Percentiles rank a stretch among this genome's conserved stretches.
These are phyloP conservation scores for Cucumis cinereus DNA, from an alignment of 306 rosid species.

Conservation along the genomic window DNA sequence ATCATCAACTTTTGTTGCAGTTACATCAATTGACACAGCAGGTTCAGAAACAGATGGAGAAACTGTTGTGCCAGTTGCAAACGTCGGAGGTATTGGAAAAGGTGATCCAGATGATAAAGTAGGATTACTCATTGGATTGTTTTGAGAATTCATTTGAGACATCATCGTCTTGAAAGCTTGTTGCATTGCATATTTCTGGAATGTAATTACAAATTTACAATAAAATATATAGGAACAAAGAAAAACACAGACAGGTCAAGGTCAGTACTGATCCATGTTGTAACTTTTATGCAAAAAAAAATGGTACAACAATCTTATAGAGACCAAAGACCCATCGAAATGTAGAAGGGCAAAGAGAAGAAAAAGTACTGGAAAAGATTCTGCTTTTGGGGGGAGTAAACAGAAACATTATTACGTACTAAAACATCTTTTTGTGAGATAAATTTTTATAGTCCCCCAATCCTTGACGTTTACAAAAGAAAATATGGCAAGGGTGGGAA, in stretches of 20 bases:
- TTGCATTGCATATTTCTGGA: conserved; percentile 95
- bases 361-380: not conserved
- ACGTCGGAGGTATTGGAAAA: conserved; percentile 42
- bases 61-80: conserved; percentile 36
- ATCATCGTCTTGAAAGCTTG: conserved; percentile 94
- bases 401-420: not conserved
- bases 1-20: conserved; percentile 49
- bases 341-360: not conserved
- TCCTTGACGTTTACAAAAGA: not conserved
- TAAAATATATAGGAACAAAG: not conserved
- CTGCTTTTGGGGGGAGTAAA: not conserved
- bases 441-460: not conserved
- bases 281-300: not conserved
- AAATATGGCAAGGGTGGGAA: not conserved
- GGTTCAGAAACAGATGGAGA: conserved; percentile 39
- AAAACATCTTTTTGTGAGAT: not conserved
- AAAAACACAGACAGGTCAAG: not conserved
- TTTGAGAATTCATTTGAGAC: conserved; percentile 86
- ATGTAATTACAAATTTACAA: conserved; percentile 6
- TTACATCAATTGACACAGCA: conserved; percentile 54
- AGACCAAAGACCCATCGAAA: not conserved
- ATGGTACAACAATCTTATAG: not conserved
- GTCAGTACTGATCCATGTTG: not conserved
- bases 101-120: conserved; percentile 59
- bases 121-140: conserved; percentile 39